Percentiles rank a stretch among this genome's conserved stretches.
Conservation (phyloP, 495 filamentous ascomycete genomes). For the Xylaria nigripes region DNA sequence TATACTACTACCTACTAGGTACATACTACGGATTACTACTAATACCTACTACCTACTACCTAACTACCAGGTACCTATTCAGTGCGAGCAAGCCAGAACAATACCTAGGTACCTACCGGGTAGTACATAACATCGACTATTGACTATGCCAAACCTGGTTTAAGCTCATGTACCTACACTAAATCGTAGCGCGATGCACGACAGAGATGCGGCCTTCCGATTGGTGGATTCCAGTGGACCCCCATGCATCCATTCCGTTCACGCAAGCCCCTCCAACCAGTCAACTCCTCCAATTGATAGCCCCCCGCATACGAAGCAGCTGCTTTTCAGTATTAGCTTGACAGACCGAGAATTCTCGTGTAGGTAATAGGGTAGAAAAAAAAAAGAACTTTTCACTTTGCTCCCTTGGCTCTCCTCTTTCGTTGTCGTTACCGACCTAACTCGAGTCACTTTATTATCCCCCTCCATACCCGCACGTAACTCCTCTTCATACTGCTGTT, state of each 20-base stretch:
- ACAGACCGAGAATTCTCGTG: background rate
- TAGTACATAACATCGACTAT: no score
- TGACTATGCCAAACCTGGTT: background rate
- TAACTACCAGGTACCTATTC: no score
- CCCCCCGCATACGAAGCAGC: constrained; percentile 4
- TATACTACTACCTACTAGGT: no score
- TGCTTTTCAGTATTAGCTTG: constrained; percentile 6
- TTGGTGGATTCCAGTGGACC: constrained; percentile 2
- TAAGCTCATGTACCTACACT: background rate
- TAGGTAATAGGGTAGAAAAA: constrained; percentile 2
- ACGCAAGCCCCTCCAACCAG: constrained; percentile 7
- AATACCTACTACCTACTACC: no score
- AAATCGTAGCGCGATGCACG: background rate
- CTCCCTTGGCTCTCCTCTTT: background rate
- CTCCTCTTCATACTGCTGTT: background rate
- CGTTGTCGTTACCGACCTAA: background rate
- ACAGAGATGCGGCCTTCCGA: background rate
- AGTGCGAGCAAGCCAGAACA: background rate
- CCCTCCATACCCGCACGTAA: background rate
- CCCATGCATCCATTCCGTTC: background rate
- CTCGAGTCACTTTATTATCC: background rate
- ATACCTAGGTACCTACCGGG: background rate
- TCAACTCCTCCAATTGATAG: constrained; percentile 6
- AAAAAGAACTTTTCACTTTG: constrained; percentile 4
- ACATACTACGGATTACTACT: no score